A percentile compares a stretch with the other conserved stretches of the same genome.
These are phyloP conservation scores for Gorgonomyces haynaldii DNA, from an alignment of 192 early-diverging fungal genomes.

Conservation along the genomic window DNA sequence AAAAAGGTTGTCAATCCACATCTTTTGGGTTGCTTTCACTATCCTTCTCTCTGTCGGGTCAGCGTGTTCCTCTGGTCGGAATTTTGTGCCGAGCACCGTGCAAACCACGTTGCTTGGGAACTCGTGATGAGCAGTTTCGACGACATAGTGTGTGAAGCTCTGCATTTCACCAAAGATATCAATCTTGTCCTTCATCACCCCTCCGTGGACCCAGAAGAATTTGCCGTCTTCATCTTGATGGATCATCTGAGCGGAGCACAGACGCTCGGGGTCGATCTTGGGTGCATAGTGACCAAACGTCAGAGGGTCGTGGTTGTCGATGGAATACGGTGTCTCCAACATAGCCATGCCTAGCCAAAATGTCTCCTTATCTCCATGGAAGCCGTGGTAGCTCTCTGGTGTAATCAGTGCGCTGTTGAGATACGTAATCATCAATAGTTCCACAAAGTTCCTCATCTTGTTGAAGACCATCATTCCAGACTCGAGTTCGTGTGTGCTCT, in stretches of 20 bases:
- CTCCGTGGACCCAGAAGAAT: neutral
- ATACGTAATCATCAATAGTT: conserved; percentile 6
- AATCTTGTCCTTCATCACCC: neutral
- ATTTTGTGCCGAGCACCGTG: neutral
- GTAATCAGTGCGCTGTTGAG: conserved; percentile 10
- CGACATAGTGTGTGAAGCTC: neutral
- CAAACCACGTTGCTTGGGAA: too few species aligned
- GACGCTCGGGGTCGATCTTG: neutral
- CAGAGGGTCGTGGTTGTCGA: conserved; percentile 37
- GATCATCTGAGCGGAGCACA: neutral
- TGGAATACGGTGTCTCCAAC: conserved; percentile 7
- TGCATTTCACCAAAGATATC: neutral
- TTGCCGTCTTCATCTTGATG: neutral
- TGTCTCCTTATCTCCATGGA: conserved; percentile 56
- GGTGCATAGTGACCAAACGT: neutral
- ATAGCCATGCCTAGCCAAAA: conserved; percentile 57
- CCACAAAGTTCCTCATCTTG: conserved; percentile 30
- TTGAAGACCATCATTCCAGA: conserved; percentile 46
- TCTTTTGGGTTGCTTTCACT: too few species aligned
- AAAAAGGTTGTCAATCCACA: too few species aligned
- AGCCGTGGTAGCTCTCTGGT: conserved; percentile 5
- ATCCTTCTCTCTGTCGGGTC: too few species aligned
- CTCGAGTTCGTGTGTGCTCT: conserved; percentile 40
- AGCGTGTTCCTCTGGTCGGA: too few species aligned
- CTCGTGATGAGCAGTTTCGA: too few species aligned